phyloP scores from a whole-genome alignment of 108 stramenopile genomes.

The Skeletonema grethae region DNA sequence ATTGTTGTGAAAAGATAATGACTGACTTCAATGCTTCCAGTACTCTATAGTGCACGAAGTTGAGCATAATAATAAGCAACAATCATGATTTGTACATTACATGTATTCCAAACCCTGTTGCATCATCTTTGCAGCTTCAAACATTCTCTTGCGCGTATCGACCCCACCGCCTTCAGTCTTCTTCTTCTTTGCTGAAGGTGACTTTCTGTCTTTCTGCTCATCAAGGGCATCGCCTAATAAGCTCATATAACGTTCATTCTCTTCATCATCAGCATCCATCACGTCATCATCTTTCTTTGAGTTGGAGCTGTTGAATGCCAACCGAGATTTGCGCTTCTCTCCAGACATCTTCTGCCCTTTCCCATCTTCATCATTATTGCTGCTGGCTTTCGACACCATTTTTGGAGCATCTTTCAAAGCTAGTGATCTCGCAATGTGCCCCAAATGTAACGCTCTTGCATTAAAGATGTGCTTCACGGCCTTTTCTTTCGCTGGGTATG shows the following conservation, averaged over 20 bases:
- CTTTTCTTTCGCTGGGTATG: conserved; percentile 89
- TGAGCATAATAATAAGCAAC: too few relatives aligned
- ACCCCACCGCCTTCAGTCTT: conserved; percentile 2
- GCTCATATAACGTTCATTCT: conserved; percentile 19
- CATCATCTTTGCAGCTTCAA: conserved; percentile 33
- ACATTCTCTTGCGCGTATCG: conserved; percentile 30
- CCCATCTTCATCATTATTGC: background rate
- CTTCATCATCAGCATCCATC: conserved; percentile 12
- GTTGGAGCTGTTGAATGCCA: conserved; percentile 17
- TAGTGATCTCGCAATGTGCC: conserved; percentile 86
- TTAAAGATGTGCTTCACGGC: conserved; percentile 84
- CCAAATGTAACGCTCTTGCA: conserved; percentile 80
- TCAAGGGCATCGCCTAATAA: conserved; percentile 11
- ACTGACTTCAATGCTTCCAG: too few relatives aligned
- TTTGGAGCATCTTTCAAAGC: conserved; percentile 87
- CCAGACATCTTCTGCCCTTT: background rate
- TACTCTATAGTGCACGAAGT: too few relatives aligned
- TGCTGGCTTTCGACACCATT: conserved; percentile 51
- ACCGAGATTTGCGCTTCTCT: conserved; percentile 31
- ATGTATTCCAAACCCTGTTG: conserved; percentile 15
- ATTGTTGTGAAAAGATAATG: too few relatives aligned
- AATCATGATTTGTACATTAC: background rate
- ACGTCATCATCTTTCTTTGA: conserved; percentile 3
- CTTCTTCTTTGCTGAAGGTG: conserved; percentile 11
- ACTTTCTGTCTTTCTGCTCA: background rate